Conservation (phyloP, 441 rosid species). For the Aquilaria agallochum region DNA sequence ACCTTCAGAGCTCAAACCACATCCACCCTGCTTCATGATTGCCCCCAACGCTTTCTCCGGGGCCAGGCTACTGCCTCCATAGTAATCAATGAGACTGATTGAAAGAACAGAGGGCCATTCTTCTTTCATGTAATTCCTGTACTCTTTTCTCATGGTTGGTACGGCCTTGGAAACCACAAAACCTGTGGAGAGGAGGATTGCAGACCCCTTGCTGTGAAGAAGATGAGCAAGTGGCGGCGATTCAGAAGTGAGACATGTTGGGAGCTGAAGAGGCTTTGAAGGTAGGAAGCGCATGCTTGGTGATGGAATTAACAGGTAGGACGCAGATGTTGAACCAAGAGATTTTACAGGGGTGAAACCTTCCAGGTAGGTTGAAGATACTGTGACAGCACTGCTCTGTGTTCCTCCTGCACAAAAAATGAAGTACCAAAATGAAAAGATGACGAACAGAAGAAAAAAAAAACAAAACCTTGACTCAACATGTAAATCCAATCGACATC, state of each 20-base stretch:
- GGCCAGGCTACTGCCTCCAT: slow-evolving; percentile 51
- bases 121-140: slow-evolving; percentile 59
- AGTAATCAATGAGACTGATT: slow-evolving; percentile 85
- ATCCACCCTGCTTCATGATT: slow-evolving; percentile 57
- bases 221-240: slow-evolving; percentile 99
- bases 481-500: not conserved
- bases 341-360: slow-evolving; percentile 96
- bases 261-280: slow-evolving; percentile 89
- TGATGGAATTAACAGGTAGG: slow-evolving; percentile 92
- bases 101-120: slow-evolving; percentile 98
- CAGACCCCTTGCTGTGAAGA: slow-evolving; percentile 96
- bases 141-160: slow-evolving; percentile 86
- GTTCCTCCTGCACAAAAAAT: slow-evolving; percentile 47
- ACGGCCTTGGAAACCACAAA: slow-evolving; percentile 95
- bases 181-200: slow-evolving; percentile 86
- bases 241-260: slow-evolving; percentile 96
- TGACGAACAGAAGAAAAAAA: not conserved
- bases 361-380: slow-evolving; percentile 63
- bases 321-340: slow-evolving; percentile 78
- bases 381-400: slow-evolving; percentile 45
- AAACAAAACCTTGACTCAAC: not conserved
- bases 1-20: slow-evolving; percentile 46
- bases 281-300: slow-evolving; percentile 98
- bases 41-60: slow-evolving; percentile 21
- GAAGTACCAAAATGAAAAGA: not conserved